Conservation (phyloP, 345 rosid species). For the Corchorus capsularis region DNA sequence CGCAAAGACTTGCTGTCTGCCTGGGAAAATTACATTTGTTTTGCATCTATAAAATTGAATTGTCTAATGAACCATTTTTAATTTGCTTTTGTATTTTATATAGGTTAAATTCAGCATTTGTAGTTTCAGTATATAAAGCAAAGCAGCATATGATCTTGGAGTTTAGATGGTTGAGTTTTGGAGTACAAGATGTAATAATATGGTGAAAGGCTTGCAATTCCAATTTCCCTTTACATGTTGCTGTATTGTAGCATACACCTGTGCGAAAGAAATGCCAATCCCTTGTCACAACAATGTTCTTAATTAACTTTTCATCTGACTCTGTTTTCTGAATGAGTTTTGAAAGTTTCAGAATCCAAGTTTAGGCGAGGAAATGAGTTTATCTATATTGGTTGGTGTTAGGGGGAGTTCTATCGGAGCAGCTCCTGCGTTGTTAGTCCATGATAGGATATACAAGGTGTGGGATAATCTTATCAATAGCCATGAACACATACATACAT, state of each 20-base stretch:
- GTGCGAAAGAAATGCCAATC: neutral
- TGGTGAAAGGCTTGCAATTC: neutral
- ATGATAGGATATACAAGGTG: no score
- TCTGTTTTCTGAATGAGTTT: neutral
- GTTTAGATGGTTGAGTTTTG: neutral
- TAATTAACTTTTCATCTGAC: neutral
- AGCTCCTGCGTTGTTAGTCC: no score
- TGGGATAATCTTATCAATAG: no score
- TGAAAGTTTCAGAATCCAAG: neutral
- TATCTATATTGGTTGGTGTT: neutral
- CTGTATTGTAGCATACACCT: neutral
- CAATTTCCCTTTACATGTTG: neutral
- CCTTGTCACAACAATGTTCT: neutral
- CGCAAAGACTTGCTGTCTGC: neutral
- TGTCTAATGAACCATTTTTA: neutral
- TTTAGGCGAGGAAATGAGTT: neutral
- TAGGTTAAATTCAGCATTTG: conserved; percentile 1
- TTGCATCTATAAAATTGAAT: neutral
- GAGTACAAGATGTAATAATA: neutral
- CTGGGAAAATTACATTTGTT: neutral
- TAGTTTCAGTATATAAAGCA: neutral
- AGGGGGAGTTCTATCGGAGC: no score
- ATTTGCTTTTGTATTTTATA: neutral
- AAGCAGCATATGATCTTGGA: neutral
- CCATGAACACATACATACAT: no score